These are phyloP conservation scores for Aspergillus pseudoglaucus DNA, from an alignment of 2,329 filamentous ascomycete species.

Conservation along the genomic window DNA sequence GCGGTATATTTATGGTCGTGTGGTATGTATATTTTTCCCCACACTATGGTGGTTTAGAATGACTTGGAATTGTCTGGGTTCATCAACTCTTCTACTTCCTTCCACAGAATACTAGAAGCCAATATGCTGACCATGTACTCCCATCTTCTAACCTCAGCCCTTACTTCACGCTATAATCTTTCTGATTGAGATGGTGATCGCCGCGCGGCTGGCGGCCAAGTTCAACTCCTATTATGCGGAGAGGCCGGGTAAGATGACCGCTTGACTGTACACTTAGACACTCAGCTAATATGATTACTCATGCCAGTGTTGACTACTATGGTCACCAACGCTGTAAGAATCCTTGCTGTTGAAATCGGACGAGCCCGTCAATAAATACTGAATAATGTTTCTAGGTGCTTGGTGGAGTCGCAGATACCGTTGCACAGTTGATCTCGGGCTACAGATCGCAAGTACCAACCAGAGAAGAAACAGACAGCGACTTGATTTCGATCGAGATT, in stretches of 20 bases:
- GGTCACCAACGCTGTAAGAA: slow-evolving; percentile 84
- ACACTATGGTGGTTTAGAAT: background rate
- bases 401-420: slow-evolving; percentile 91
- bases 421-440: slow-evolving; percentile 85
- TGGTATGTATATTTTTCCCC: slow-evolving; percentile 26
- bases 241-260: slow-evolving; percentile 60
- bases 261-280: slow-evolving; percentile 1
- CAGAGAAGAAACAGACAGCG: slow-evolving; percentile 50
- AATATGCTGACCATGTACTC: background rate
- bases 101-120: too few species aligned
- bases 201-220: slow-evolving; percentile 72
- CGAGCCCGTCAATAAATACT: slow-evolving; percentile 6
- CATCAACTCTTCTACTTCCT: too few species aligned
- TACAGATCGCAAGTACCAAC: slow-evolving; percentile 58
- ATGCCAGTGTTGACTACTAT: slow-evolving; percentile 84
- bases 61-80: background rate
- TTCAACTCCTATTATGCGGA: slow-evolving; percentile 94
- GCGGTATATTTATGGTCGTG: slow-evolving; percentile 42
- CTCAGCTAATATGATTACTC: slow-evolving; percentile 12
- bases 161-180: slow-evolving; percentile 79
- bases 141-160: slow-evolving; percentile 53
- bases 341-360: slow-evolving; percentile 1
- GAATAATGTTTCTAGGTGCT: slow-evolving; percentile 52
- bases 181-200: slow-evolving; percentile 79
- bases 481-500: slow-evolving; percentile 78